Evolutionary conservation across 192 early-diverging fungal species (phyloP).

Genomic region (Gorgonomyces haynaldii): DNA sequence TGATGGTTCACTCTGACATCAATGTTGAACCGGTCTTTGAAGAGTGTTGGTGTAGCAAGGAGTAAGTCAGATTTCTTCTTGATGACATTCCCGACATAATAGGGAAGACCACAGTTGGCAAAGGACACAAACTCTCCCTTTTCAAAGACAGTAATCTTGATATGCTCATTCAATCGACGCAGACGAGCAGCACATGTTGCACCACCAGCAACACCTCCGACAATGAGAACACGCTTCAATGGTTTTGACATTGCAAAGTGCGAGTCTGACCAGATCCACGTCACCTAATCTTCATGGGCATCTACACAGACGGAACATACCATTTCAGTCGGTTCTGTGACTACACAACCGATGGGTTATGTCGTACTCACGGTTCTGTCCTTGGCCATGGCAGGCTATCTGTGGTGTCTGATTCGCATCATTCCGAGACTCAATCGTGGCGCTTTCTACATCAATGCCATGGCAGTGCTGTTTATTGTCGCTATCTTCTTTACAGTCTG

Average conservation of each 20-base stretch:
- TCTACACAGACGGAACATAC: no score
- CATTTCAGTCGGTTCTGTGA: no score
- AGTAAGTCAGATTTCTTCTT: constrained; percentile 1
- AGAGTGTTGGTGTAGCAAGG: constrained; percentile 4
- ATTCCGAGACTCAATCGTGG: no score
- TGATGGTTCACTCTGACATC: constrained; percentile 3
- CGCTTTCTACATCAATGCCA: no score
- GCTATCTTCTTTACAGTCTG: no score
- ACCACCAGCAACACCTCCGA: constrained; percentile 8
- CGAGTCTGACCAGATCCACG: no score
- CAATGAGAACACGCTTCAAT: not conserved
- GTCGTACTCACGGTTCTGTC: no score
- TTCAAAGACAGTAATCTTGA: constrained; percentile 6
- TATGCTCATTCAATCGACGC: constrained; percentile 3
- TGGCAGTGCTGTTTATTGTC: no score
- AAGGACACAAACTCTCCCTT: constrained; percentile 5
- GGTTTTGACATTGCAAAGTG: not conserved
- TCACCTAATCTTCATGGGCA: no score
- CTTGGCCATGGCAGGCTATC: no score
- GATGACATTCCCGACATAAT: constrained; percentile 4
- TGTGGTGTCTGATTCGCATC: no score
- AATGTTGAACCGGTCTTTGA: constrained; percentile 6
- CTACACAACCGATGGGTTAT: no score
- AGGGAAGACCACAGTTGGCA: constrained; percentile 9
- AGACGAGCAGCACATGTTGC: constrained; percentile 8